A percentile compares a stretch with the other conserved stretches of the same genome.
Evolutionary conservation across 2,329 filamentous ascomycete genomes (phyloP).

Genomic region (Aspergillus ruber): DNA sequence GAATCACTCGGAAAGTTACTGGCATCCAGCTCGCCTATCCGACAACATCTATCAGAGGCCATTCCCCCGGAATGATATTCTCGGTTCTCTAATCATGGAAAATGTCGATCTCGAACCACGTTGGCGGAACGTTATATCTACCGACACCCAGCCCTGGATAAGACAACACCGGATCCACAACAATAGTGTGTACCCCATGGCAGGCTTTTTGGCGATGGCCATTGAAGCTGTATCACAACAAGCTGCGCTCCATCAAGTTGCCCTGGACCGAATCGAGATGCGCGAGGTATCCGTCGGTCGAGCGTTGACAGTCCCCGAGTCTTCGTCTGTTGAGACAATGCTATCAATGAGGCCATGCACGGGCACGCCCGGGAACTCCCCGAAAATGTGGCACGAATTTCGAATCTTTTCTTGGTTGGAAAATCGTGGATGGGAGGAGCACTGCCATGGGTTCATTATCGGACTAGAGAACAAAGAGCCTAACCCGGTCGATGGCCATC

Average conservation of each 20-base stretch:
- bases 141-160: slow-evolving; percentile 21
- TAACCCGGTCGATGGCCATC: not conserved
- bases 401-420: slow-evolving; percentile 20
- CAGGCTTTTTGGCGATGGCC: slow-evolving; percentile 26
- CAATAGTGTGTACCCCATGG: slow-evolving; percentile 17
- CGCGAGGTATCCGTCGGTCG: slow-evolving; percentile 44
- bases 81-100: slow-evolving; percentile 22
- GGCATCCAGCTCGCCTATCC: slow-evolving; percentile 39
- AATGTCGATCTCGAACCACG: slow-evolving; percentile 16
- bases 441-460: slow-evolving; percentile 17
- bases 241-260: slow-evolving; percentile 17
- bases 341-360: slow-evolving; percentile 36
- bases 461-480: not conserved
- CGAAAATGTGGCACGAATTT: slow-evolving; percentile 21
- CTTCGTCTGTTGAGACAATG: slow-evolving; percentile 45
- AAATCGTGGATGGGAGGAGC: slow-evolving; percentile 20
- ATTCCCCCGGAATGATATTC: slow-evolving; percentile 19
- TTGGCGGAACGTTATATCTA: slow-evolving; percentile 21
- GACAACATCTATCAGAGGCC: slow-evolving; percentile 17
- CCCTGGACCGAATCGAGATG: slow-evolving; percentile 42
- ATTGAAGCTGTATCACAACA: slow-evolving; percentile 28
- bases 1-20: slow-evolving; percentile 42
- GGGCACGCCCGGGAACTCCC: slow-evolving; percentile 29
- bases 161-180: slow-evolving; percentile 29
- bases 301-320: slow-evolving; percentile 44